These are phyloP conservation scores for Balansia obtecta DNA, from an alignment of 2,329 filamentous ascomycete genomes.

Conservation along the genomic window DNA sequence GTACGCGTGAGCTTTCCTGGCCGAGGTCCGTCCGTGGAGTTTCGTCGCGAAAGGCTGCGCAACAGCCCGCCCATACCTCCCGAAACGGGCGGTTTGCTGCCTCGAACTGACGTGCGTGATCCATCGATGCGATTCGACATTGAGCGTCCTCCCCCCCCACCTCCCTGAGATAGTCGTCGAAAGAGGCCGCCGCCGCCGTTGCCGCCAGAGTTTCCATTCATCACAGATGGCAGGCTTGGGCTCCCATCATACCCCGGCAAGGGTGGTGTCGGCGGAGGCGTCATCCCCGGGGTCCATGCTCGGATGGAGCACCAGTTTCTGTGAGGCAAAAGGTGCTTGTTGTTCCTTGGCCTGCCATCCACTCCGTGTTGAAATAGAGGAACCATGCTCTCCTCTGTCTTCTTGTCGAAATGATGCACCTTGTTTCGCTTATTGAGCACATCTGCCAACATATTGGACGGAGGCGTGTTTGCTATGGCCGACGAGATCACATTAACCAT, in stretches of 20 bases:
- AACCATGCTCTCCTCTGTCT: slow-evolving; percentile 93
- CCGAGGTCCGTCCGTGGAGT: slow-evolving; percentile 23
- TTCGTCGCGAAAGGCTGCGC: slow-evolving; percentile 29
- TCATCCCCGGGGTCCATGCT: slow-evolving; percentile 66
- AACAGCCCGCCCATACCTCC: slow-evolving; percentile 29
- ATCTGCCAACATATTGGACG: slow-evolving; percentile 78
- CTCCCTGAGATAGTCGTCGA: slow-evolving; percentile 26
- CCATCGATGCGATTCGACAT: slow-evolving; percentile 24
- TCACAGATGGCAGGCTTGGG: slow-evolving; percentile 23
- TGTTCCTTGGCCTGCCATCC: slow-evolving; percentile 80
- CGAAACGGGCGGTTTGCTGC: slow-evolving; percentile 37
- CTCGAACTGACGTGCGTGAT: slow-evolving; percentile 24
- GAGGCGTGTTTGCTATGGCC: slow-evolving; percentile 85
- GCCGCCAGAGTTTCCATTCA: slow-evolving; percentile 2
- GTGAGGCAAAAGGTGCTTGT: slow-evolving; percentile 76
- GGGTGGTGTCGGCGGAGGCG: slow-evolving; percentile 57
- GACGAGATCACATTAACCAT: slow-evolving; percentile 95
- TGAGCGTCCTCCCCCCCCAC: slow-evolving; percentile 20
- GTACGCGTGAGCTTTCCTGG: slow-evolving; percentile 39
- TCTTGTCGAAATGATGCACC: slow-evolving; percentile 54
- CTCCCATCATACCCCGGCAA: slow-evolving; percentile 32
- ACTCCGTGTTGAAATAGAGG: slow-evolving; percentile 84
- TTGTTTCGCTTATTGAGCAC: slow-evolving; percentile 90
- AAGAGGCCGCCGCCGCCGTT: slow-evolving; percentile 27
- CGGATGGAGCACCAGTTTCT: slow-evolving; percentile 94